Evolutionary conservation across 768 basidiomycete species (phyloP).

Genomic region (Amanita muscaria): DNA sequence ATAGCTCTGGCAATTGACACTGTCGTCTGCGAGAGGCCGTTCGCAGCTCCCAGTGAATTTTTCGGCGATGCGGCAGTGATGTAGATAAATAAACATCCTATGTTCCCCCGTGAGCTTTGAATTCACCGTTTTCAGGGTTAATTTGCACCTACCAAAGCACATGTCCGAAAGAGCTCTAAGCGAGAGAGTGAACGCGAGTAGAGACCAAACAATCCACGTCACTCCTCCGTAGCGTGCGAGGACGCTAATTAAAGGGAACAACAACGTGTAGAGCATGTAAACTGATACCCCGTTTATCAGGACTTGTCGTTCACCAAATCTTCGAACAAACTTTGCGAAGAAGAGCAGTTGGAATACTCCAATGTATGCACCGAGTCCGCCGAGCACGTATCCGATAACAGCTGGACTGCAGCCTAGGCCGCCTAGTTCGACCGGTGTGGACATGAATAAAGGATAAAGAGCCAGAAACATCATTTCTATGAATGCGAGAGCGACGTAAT

Average conservation of each 20-base stretch:
- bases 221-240: conserved; percentile 26
- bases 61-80: conserved; percentile 45
- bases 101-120: not conserved
- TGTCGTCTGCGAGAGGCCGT: conserved; percentile 49
- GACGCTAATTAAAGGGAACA: conserved; percentile 39
- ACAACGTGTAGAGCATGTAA: not conserved
- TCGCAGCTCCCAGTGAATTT: conserved; percentile 47
- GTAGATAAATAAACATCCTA: conserved; percentile 45
- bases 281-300: not conserved
- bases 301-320: conserved; percentile 25
- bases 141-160: conserved; percentile 8
- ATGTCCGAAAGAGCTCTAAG: conserved; percentile 31
- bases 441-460: conserved; percentile 59
- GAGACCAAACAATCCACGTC: conserved; percentile 26
- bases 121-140: too few species aligned
- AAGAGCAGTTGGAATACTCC: conserved; percentile 33
- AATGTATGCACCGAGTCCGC: conserved; percentile 29
- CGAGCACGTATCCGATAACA: conserved; percentile 50
- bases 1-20: conserved; percentile 42
- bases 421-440: conserved; percentile 60
- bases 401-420: conserved; percentile 56
- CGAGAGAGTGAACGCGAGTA: conserved; percentile 22
- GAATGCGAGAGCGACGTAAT: conserved; percentile 62
- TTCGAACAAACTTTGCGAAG: conserved; percentile 30
- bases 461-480: conserved; percentile 46